These are phyloP conservation scores for Candida nanaspora DNA, from an alignment of 805 yeast genomes.

Conservation along the genomic window DNA sequence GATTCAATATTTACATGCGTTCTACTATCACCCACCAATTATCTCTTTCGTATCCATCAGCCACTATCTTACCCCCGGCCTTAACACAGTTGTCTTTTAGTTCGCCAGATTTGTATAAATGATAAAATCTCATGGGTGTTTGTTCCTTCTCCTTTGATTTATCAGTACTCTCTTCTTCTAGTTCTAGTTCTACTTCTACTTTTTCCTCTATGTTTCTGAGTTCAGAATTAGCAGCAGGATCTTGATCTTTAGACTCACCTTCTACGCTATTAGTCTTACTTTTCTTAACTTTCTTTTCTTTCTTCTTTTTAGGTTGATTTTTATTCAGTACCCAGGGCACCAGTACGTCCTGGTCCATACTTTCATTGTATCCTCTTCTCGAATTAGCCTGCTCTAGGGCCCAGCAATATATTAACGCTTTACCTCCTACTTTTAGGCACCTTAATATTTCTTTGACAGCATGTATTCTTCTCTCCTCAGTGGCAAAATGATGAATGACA, in stretches of 20 bases:
- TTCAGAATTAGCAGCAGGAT: slow-evolving; percentile 4
- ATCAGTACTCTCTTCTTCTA: slow-evolving; percentile 9
- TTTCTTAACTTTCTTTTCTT: slow-evolving; percentile 11
- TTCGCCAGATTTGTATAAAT: slow-evolving; percentile 80
- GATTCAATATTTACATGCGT: slow-evolving; percentile 14
- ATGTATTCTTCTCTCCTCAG: slow-evolving; percentile 64
- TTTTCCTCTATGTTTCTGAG: slow-evolving; percentile 17
- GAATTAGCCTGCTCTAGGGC: slow-evolving; percentile 88
- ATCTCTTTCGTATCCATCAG: slow-evolving; percentile 83
- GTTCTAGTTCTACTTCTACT: slow-evolving; percentile 8
- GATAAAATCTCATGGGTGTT: slow-evolving; percentile 67
- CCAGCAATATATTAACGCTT: slow-evolving; percentile 87
- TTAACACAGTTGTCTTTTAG: slow-evolving; percentile 56
- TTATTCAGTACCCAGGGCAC: slow-evolving; percentile 90
- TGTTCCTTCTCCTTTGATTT: slow-evolving; percentile 13
- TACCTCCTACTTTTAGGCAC: slow-evolving; percentile 49
- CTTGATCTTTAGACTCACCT: neutral
- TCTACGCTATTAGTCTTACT: neutral
- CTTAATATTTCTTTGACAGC: slow-evolving; percentile 68
- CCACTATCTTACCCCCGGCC: slow-evolving; percentile 68
- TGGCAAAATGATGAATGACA: slow-evolving; percentile 93
- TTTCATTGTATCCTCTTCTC: slow-evolving; percentile 84
- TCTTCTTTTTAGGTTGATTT: slow-evolving; percentile 31
- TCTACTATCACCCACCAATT: slow-evolving; percentile 80
- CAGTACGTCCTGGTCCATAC: slow-evolving; percentile 87